phyloP scores from a whole-genome alignment of 805 yeast genomes.

The Hanseniaspora thailandica region DNA sequence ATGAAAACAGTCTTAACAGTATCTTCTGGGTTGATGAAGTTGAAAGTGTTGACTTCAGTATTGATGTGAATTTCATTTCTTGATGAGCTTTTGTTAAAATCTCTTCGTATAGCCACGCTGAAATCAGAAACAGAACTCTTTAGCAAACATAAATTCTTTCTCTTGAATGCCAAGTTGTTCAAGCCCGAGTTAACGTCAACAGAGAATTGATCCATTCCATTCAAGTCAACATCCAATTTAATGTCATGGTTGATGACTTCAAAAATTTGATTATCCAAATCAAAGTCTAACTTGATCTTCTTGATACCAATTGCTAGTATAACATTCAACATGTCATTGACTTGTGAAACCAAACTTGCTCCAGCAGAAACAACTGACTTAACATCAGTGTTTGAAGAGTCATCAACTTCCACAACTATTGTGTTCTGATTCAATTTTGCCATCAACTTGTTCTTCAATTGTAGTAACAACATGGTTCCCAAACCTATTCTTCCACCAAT shows the following conservation, averaged over 20 bases:
- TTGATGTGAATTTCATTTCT: neutral
- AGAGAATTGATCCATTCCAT: neutral
- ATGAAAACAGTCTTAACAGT: constrained; percentile 3
- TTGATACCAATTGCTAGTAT: neutral
- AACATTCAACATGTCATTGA: neutral
- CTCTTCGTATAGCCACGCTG: neutral
- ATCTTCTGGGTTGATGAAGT: constrained; percentile 3
- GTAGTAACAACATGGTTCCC: neutral
- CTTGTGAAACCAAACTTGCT: neutral
- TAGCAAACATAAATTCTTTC: neutral
- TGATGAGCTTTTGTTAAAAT: neutral
- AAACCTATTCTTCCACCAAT: constrained; percentile 5
- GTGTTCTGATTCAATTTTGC: neutral
- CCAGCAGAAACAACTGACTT: neutral
- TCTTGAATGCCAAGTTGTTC: constrained; percentile 1
- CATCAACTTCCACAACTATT: neutral
- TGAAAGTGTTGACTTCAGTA: neutral
- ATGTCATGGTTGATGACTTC: constrained; percentile 9
- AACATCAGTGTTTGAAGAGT: neutral
- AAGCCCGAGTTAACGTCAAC: neutral
- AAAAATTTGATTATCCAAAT: constrained; percentile 3
- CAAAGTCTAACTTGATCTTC: constrained; percentile 1
- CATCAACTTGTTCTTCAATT: neutral
- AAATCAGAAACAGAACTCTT: neutral
- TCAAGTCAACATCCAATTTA: neutral